These are phyloP conservation scores for Diophrys appendiculata DNA, from an alignment of 73 alveolate species.

Conservation along the genomic window DNA sequence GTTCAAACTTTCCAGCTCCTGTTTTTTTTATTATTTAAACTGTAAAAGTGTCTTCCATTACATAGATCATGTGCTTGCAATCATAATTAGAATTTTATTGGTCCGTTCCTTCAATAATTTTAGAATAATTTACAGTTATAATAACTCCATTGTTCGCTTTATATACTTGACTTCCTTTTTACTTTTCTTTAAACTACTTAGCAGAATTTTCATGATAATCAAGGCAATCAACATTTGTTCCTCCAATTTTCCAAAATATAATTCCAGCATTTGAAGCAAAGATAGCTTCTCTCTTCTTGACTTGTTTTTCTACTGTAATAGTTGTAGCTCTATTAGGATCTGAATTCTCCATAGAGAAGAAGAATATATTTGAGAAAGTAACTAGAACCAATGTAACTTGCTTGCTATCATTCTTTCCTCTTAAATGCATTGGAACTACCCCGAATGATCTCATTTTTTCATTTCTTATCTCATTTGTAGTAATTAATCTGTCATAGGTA, in stretches of 20 bases:
- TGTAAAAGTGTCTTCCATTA: too few species aligned
- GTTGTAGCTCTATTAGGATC: not conserved
- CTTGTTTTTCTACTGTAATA: not conserved
- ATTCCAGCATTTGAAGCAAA: not conserved
- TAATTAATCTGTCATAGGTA: too few species aligned
- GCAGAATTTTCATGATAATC: not conserved
- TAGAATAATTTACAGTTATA: too few species aligned
- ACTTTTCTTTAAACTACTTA: not conserved
- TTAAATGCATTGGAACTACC: not conserved
- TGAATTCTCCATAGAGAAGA: not conserved
- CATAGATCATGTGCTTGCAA: too few species aligned
- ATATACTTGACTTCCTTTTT: too few species aligned
- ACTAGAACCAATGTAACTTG: not conserved
- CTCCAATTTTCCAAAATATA: not conserved
- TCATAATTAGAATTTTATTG: too few species aligned
- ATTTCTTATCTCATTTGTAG: not conserved
- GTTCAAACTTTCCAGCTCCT: too few species aligned
- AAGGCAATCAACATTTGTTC: not conserved
- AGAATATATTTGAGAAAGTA: not conserved
- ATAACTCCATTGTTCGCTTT: too few species aligned
- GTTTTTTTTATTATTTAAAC: too few species aligned
- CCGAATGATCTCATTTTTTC: not conserved
- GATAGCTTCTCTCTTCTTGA: not conserved
- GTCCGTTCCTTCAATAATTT: too few species aligned
- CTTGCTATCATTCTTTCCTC: not conserved